Conservation (phyloP, 306 rosid species). For the Sechiopsis laciniata region DNA sequence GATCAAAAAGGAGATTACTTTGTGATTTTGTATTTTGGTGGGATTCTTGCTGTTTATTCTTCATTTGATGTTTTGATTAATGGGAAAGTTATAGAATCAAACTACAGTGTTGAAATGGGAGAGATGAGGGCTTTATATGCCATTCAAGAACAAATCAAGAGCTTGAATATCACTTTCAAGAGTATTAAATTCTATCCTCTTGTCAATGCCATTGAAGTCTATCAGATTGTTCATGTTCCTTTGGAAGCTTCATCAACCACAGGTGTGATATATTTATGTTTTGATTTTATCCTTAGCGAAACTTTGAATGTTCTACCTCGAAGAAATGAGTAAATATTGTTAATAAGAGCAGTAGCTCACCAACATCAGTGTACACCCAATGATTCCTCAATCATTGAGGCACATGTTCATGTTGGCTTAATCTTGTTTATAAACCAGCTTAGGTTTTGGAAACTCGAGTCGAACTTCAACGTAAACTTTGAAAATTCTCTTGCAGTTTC, state of each 20-base stretch:
- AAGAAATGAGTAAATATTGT: no score
- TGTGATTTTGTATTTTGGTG: constrained; percentile 79
- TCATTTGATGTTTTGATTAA: constrained; percentile 67
- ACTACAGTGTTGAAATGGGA: constrained; percentile 51
- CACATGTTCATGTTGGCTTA: no score
- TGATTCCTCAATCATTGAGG: no score
- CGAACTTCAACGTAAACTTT: not conserved
- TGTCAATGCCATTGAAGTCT: constrained; percentile 85
- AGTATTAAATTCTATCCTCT: constrained; percentile 60
- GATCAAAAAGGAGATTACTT: constrained; percentile 51
- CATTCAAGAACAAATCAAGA: constrained; percentile 38
- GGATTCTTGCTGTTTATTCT: constrained; percentile 68
- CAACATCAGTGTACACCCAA: no score
- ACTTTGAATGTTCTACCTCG: no score
- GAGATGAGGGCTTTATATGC: constrained; percentile 51
- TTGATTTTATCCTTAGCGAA: not conserved
- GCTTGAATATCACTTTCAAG: constrained; percentile 60
- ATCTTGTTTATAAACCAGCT: not conserved
- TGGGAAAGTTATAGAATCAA: constrained; percentile 51
- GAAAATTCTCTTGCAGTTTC: constrained; percentile 59
- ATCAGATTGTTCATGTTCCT: constrained; percentile 64
- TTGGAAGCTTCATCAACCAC: constrained; percentile 80
- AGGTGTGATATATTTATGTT: constrained; percentile 37
- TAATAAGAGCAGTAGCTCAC: no score
- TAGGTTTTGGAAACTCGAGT: not conserved